Base-by-base conservation (phyloP, 2,329 filamentous ascomycete genomes). In the Phaeosphaeria sp. region DNA sequence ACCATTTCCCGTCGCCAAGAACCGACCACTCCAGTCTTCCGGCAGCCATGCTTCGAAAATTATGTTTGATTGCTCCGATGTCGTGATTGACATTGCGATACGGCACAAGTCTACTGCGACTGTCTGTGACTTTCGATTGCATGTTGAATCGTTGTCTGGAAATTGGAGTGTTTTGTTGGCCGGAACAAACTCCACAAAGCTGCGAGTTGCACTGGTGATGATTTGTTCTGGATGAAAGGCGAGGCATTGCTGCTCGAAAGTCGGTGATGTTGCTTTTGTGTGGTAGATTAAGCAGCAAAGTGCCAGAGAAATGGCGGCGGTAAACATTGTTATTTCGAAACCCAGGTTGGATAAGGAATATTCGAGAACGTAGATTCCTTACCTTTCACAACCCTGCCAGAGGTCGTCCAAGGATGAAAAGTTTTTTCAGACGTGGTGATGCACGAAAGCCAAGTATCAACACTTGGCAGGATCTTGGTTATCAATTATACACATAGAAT, bases 101-200 rank as follows among this genome's bases (percentile, higher is more conserved):
- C 80, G 78, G 57, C 81, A 83, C 5, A 81, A 25, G 51, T 79
- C 75, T 1, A 65, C 68, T 1, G 73, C 59, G 7, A 81, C 76
- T 1, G 63, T 27, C 56, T 81, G 79, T 18, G 53, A 74, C 1
- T 68, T 54, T 39, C 67, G 69, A 17, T 52, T 62, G 51, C 80
- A 82, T 18, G 69, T 74, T 22, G 72, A 60, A 5, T 73, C 69
- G 46, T 79, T 78, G 61, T 79, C 75, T 15, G 72, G 63, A 36
- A 81, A 68, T 1, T 68, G 69, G 17, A 81, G 52, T 22, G 77
- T 81, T 0, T 76, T 79, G 11, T 73, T 72, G 5, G 72, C 73
- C 4, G 71, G 50, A 0, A 81, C 67, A 54, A 75, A 78, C 17
- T 77, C 68, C 2, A 67, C 62, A 5, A 70, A 55, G 10, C 60